Conservation (phyloP, 1,139 yeast species). For the Yamadazyma sp. region DNA sequence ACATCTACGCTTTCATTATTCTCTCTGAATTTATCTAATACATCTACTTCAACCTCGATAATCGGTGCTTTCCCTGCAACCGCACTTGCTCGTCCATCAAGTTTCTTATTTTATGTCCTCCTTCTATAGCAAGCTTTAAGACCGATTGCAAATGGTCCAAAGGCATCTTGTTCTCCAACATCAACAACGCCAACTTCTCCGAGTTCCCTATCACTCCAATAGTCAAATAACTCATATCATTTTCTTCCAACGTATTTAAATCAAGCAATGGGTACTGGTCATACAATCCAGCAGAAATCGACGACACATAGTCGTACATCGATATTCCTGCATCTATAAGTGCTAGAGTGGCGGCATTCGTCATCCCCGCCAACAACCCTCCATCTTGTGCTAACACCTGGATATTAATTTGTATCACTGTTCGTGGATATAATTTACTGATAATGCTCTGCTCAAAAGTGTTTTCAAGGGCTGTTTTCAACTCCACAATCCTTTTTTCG, state of each 20-base stretch:
- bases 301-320: conserved; percentile 85
- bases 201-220: conserved; percentile 82
- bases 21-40: too few relatives aligned
- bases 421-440: conserved; percentile 76
- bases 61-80: conserved; percentile 52
- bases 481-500: conserved; percentile 74
- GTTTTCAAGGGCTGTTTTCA: conserved; percentile 70
- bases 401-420: conserved; percentile 69
- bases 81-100: conserved; percentile 86
- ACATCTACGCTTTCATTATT: too few relatives aligned
- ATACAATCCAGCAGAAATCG: conserved; percentile 77
- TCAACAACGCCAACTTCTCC: conserved; percentile 74
- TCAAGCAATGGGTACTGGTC: conserved; percentile 79
- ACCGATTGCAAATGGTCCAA: conserved; percentile 76
- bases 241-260: conserved; percentile 78
- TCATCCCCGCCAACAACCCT: conserved; percentile 73
- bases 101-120: conserved; percentile 77
- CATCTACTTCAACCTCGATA: conserved; percentile 3
- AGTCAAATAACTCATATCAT: conserved; percentile 77
- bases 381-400: conserved; percentile 91
- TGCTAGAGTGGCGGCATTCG: conserved; percentile 89
- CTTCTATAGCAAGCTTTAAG: conserved; percentile 85
- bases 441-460: conserved; percentile 82
- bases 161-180: conserved; percentile 81
- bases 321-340: conserved; percentile 94